Evolutionary conservation across 2,329 filamentous ascomycete genomes (phyloP), one percentile per base, ranked within the genome.

Genomic region (Calonectria henricotiae): DNA sequence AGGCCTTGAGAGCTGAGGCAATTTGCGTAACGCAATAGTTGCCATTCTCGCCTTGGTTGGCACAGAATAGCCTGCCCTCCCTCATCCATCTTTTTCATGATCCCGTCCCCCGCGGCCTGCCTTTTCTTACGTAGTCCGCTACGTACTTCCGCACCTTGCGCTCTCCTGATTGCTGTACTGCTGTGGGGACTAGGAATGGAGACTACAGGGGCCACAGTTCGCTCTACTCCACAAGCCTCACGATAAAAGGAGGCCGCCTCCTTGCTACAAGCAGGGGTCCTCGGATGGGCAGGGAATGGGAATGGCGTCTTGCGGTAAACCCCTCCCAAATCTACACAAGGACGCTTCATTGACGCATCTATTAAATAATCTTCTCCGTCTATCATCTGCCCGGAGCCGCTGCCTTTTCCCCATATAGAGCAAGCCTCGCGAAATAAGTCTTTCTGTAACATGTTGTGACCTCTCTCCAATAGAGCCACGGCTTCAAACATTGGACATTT

Each of bases 201-300:
- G 63, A 25, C 39, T 13, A 43, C 32, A 47, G 43, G 62, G 39
- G 44, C 49, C 32, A 55, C 55, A 30, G 23, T 65, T 35, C 30
- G 20, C 65, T 46, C 51, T 62, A 65, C 62, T 62, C 62, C 67
- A 69, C 67, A 69, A 62, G 44, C 30, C 35, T 64, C 67, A 39
- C 51, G 25, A 64, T 61, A 65, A 65, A 68, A 69, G 67, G 67
- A 69, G 67, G 43, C 65, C 39, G 62, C 35, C 64, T 41, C 54
- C 64, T 66, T 61, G 54, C 20, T 12, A 37, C 13, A 46, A 13
- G 62, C 39, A 47, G 63, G 63, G 51, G 39, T 60, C 41, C n/a
- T 58, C 41, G 37, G 37, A 43, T 15, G 37, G n/a, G 11, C 8
- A 60, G 44, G 41, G 37, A 65, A 47, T 35, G 44, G 41, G 37